Evolutionary conservation across 2,329 filamentous ascomycete genomes (phyloP).

Genomic region (Diaporthe capsici): DNA sequence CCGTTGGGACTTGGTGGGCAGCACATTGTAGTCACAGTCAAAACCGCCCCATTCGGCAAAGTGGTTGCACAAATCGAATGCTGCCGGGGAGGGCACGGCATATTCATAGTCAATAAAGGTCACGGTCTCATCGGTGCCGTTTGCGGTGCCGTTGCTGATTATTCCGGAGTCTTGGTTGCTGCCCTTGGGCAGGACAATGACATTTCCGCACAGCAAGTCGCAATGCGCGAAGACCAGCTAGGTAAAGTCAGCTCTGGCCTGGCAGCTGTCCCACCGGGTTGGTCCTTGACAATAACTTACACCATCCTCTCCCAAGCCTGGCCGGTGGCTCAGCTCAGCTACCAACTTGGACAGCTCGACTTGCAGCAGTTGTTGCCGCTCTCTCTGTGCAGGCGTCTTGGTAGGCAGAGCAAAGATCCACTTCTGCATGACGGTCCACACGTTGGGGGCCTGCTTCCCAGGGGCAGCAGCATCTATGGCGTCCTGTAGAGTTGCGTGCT

Average conservation of each 20-base stretch:
- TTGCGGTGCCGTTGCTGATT: slow-evolving; percentile 46
- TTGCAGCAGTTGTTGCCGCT: slow-evolving; percentile 78
- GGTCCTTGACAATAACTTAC: slow-evolving; percentile 64
- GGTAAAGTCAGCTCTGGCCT: slow-evolving; percentile 10
- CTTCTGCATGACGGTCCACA: slow-evolving; percentile 96
- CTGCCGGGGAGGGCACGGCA: slow-evolving; percentile 91
- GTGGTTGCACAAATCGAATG: slow-evolving; percentile 97
- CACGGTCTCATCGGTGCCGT: slow-evolving; percentile 64
- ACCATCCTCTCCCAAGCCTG: slow-evolving; percentile 81
- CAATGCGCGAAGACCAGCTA: slow-evolving; percentile 94
- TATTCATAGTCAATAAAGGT: slow-evolving; percentile 99
- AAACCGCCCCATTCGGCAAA: slow-evolving; percentile 99
- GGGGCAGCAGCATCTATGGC: slow-evolving; percentile 68
- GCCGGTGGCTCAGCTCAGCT: slow-evolving; percentile 79
- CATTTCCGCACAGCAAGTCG: slow-evolving; percentile 95
- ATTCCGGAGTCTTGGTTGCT: slow-evolving; percentile 41
- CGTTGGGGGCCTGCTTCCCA: slow-evolving; percentile 82
- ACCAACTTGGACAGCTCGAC: slow-evolving; percentile 80
- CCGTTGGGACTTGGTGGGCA: slow-evolving; percentile 84
- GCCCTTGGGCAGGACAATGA: slow-evolving; percentile 80
- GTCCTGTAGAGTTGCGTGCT: slow-evolving; percentile 55
- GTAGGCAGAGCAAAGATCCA: slow-evolving; percentile 91
- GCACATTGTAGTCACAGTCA: slow-evolving; percentile 88
- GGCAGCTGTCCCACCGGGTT: neutral
- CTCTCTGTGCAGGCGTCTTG: slow-evolving; percentile 76